Evolutionary conservation across 768 basidiomycete genomes (phyloP), one percentile per base, ranked within the genome.

Genomic region (Tricholomella constricta): DNA sequence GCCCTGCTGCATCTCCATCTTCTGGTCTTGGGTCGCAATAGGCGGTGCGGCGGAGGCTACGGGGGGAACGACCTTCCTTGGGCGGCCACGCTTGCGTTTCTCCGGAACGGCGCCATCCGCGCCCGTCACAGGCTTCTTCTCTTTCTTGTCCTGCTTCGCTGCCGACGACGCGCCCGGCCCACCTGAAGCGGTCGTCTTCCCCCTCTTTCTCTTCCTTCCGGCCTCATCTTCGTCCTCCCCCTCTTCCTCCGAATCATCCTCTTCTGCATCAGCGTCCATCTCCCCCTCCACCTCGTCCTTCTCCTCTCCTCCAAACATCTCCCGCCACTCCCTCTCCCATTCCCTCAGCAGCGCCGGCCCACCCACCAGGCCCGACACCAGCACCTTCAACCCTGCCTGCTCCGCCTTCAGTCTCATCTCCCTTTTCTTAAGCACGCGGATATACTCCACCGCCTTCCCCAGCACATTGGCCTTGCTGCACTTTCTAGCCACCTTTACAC

Each of bases 401-500:
- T 94, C 91, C 2, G 84, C 80, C 54, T 76, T 81, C 26, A 94
- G 74, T 31, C 91, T 78, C 2, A 59, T 58, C 64, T 94, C 93
- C 17, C 93, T 78, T 60, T 81, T 82, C 72, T 94, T 94, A 34
- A 95, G 67, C 4, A 94, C 92, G 8, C 88, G 86, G 54, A 95
- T 95, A 65, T 95, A 95, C 67, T 95, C 93, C 9, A 90, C 89
- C 0, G 91, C 91, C 57, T 94, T 95, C 31, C 88, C 91, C 9
- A 95, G 79, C 5, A 95, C 89, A 52, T 91, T 92, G 2, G 91
- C 91, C 65, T 95, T 95, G 70, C 87, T 89, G 67, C 90, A 90
- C 71, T 94, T 95, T 53, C 91, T 79, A 7, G 93, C 93, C 9
- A 93, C 88, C 67, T 89, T 89, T 64, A 95, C 90, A n/a, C 93